Base-by-base conservation (phyloP, 176 grass and related monocot genomes). In the Avena insularis region DNA sequence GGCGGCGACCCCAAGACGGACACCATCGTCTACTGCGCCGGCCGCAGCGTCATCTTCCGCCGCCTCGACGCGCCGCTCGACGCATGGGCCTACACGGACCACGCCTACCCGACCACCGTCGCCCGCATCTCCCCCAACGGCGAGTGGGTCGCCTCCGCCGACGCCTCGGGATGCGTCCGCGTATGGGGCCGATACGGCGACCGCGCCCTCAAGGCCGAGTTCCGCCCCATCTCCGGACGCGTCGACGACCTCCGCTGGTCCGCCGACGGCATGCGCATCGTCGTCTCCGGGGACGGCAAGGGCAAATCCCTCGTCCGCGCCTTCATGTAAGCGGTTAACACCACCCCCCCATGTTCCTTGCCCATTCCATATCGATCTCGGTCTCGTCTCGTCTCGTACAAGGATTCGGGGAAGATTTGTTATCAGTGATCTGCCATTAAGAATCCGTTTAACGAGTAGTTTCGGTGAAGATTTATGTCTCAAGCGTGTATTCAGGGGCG, bases 211-310 rank as follows among this genome's bases (percentile, higher is more conserved):
- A 99, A 96, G 89, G 93, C 91, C 65, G 97, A 99, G 97, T 99
- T 96, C 79, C 85, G 94, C 62, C 91, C 93, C 72, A 78, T 99
- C 48, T 94, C 97, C 1, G 97, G 97, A 6, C 87, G 94, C 82
- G 90, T 99, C 80, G 97, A 99, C 85, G 97, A 99, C 75, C 86
- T 99, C 36, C 97, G 95, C 0, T 99, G 97, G 97, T 99, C 97
- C 14, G 92, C 97, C 62, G 97, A 99, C 11, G 94, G 94, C 50
- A 89, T 94, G 15, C 89, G 97, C 61, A 99, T 99, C 50, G 97
- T 99, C 20, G 97, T 93, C 1, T 93, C 87, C 7, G 97, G 97
- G 31, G 97, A 99, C n/a, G 97, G 97, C 43, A 91, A 94, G 74
- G 97, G 97, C 0, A 99, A 96, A 49, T 89, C 97, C 27, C 90